phyloP scores from a whole-genome alignment of 2,329 filamentous ascomycete species.

The Albophoma yamanashiensis region DNA sequence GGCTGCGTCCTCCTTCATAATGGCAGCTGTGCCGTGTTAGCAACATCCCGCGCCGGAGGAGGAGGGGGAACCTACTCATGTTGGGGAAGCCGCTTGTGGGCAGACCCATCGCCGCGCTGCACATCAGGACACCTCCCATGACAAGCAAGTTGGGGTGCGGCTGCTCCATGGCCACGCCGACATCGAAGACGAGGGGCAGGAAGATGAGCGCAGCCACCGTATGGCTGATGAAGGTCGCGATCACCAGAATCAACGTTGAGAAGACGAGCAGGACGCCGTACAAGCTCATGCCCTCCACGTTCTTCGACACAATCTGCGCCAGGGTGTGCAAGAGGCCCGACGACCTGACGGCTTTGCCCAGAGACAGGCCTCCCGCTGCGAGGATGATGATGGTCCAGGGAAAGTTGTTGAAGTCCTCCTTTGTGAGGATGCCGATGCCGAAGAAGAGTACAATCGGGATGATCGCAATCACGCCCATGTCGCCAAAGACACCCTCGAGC shows the following conservation, averaged over 20 bases:
- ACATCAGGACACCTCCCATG: conserved; percentile 94
- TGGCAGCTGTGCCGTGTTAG: conserved; percentile 55
- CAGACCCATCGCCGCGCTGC: conserved; percentile 88
- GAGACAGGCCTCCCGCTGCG: conserved; percentile 80
- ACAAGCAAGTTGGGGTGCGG: conserved; percentile 91
- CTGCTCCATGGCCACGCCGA: conserved; percentile 75
- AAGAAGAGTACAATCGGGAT: conserved; percentile 95
- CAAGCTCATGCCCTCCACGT: conserved; percentile 67
- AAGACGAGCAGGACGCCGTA: conserved; percentile 86
- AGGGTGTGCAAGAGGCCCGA: conserved; percentile 88
- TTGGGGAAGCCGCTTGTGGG: conserved; percentile 97
- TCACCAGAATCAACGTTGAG: conserved; percentile 70
- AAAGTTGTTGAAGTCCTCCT: conserved; percentile 99
- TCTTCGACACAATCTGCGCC: conserved; percentile 61
- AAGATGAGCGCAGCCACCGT: conserved; percentile 95
- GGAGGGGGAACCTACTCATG: conserved; percentile 68
- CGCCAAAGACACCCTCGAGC: conserved; percentile 77
- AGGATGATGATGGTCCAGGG: conserved; percentile 99
- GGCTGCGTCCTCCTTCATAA: conserved; percentile 97
- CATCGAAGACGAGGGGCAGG: conserved; percentile 76
- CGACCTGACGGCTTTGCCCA: conserved; percentile 89
- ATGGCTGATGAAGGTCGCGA: conserved; percentile 96
- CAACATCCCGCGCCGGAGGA: neutral
- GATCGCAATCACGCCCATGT: conserved; percentile 97
- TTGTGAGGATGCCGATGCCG: conserved; percentile 88